Base-by-base conservation (phyloP, 495 filamentous ascomycete genomes). In the Hypoxylon subgilvum region DNA sequence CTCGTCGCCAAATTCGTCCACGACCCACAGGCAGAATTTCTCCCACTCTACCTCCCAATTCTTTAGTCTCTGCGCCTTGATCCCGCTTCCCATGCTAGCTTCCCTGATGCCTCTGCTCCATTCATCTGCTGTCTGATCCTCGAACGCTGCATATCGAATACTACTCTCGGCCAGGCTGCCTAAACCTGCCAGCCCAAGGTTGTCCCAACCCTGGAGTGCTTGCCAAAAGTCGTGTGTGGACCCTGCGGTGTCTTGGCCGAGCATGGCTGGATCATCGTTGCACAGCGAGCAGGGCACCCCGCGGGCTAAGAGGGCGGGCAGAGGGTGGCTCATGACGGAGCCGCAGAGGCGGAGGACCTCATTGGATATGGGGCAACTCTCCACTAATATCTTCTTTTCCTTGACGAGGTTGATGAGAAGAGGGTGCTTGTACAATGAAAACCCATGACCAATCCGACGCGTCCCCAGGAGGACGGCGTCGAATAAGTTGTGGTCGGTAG, bases 221-320 rank as follows among this genome's bases (percentile, higher is more conserved):
- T 93, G 90, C 91, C 91, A 96, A 72, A 93, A 95, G 66, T 96
- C 90, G 70, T 94, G 86, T 3, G 88, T 92, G 76, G 91, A 83
- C 17, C 88, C 89, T 27, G 85, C 88, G 12, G 74, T 79, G 49
- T 87, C 86, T 56, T 92, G 89, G 4, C 90, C 91, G 2, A 91
- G 78, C 36, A 95, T 85, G 0, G 86, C 89, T 7, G 90, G 91
- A 54, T 95, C 90, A 68, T 96, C 92, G 65, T 95, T 96, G 74
- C 84, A 86, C 1, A 98, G 78, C 2, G 86, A 73, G 31, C 84
- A 87, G 0, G 86, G 67, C 6, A 97, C 91, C 3, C 93, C 94
- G 21, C 90, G 85, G 8, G 94, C 88, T 12, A 98, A 74, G 1
- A 97, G 76, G 10, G 89, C 90, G 0, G 92, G 91, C 2, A 97